Conservation (phyloP, 140 eudicot species). For the Stevia rebaudiana region DNA sequence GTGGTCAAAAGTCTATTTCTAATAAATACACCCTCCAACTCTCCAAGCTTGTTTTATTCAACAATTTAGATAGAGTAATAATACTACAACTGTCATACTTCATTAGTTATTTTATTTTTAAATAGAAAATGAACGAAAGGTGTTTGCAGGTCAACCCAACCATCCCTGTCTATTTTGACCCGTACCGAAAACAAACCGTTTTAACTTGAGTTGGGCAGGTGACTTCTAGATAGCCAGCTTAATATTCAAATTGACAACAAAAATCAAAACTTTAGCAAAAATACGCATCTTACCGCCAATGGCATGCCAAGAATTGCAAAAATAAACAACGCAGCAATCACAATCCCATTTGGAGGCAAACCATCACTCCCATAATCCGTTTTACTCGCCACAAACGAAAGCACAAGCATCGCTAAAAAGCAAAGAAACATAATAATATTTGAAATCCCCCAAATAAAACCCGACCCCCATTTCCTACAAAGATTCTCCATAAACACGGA, state of each 20-base stretch:
- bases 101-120: neutral
- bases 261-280: neutral
- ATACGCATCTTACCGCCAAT: constrained; percentile 68
- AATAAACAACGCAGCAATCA: constrained; percentile 57
- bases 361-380: constrained; percentile 36
- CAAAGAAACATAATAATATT: constrained; percentile 78
- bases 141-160: neutral
- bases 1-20: neutral
- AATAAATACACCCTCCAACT: neutral
- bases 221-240: too few species aligned
- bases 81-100: neutral
- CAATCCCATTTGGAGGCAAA: constrained; percentile 65
- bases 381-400: constrained; percentile 44
- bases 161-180: neutral
- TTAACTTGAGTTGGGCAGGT: neutral
- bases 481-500: constrained; percentile 89
- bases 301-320: constrained; percentile 93
- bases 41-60: neutral
- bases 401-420: constrained; percentile 77
- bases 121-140: neutral
- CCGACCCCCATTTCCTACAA: constrained; percentile 84
- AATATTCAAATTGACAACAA: neutral
- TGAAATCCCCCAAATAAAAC: constrained; percentile 86
- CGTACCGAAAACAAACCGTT: neutral
- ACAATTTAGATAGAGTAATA: neutral